Conservation (phyloP, 768 basidiomycete species). For the Candolleomyces aberdarensis region DNA sequence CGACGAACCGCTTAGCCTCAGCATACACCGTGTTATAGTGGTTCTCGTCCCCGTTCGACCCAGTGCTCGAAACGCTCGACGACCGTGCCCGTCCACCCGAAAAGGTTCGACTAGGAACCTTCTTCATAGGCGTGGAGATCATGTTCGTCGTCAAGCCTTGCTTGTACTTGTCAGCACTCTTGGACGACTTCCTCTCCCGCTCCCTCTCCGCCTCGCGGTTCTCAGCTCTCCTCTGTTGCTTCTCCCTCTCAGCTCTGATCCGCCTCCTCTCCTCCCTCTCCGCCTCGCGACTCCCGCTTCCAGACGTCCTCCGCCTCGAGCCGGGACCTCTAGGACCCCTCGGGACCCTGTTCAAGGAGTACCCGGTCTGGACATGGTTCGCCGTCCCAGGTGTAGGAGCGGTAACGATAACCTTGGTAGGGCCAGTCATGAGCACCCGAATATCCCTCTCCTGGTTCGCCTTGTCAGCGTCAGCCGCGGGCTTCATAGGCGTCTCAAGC, state of each 20-base stretch:
- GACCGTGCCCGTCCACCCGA: not conserved
- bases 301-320: not conserved
- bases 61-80: not conserved
- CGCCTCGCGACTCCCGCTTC: not conserved
- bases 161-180: not conserved
- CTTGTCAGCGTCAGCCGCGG: not conserved
- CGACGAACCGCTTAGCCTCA: conserved; percentile 3
- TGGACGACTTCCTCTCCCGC: no score
- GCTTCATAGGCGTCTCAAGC: conserved; percentile 6
- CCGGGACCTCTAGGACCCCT: not conserved
- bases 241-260: not conserved
- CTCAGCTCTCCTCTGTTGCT: not conserved
- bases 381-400: conserved; percentile 46
- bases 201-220: no score
- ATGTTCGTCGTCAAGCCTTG: not conserved
- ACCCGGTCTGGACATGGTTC: not conserved
- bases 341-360: not conserved
- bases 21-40: not conserved
- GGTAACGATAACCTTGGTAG: conserved; percentile 51
- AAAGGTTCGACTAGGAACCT: not conserved
- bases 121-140: not conserved
- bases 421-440: conserved; percentile 42
- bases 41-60: conserved; percentile 1
- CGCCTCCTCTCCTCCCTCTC: not conserved
- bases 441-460: conserved; percentile 25